These are phyloP conservation scores for Phaeosphaeria sp. DNA, from an alignment of 2,329 filamentous ascomycete genomes.

Conservation along the genomic window DNA sequence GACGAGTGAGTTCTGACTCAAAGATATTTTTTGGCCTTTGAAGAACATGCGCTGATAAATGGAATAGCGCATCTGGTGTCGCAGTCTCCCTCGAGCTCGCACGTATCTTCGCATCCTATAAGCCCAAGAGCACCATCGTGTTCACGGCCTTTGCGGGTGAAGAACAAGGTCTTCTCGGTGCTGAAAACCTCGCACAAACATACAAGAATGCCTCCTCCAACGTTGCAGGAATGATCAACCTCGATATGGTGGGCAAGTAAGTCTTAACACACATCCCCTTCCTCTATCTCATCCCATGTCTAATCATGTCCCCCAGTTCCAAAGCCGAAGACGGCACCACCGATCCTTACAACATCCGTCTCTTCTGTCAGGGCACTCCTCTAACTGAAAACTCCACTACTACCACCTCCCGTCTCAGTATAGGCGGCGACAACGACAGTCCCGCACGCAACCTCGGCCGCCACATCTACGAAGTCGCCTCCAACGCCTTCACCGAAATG, in stretches of 20 bases:
- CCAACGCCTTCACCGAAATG: slow-evolving; percentile 59
- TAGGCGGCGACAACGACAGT: slow-evolving; percentile 57
- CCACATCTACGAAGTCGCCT: slow-evolving; percentile 60
- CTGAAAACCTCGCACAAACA: slow-evolving; percentile 57
- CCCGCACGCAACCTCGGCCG: slow-evolving; percentile 61
- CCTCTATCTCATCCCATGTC: not conserved
- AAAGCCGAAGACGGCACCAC: slow-evolving; percentile 50
- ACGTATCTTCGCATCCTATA: slow-evolving; percentile 55
- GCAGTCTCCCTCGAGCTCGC: slow-evolving; percentile 60
- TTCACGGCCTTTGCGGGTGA: slow-evolving; percentile 64
- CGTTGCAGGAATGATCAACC: slow-evolving; percentile 62
- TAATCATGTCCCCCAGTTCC: slow-evolving; percentile 34
- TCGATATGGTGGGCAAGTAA: slow-evolving; percentile 59
- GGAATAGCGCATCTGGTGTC: slow-evolving; percentile 19
- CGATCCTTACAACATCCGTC: slow-evolving; percentile 58
- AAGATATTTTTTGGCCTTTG: no score
- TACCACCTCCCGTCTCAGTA: slow-evolving; percentile 45
- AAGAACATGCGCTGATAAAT: not conserved
- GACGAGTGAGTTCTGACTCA: slow-evolving; percentile 57
- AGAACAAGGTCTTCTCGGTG: slow-evolving; percentile 61
- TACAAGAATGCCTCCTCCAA: slow-evolving; percentile 57
- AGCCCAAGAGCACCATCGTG: slow-evolving; percentile 58
- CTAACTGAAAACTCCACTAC: slow-evolving; percentile 50
- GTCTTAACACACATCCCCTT: not conserved
- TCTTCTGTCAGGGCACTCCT: slow-evolving; percentile 59